phyloP scores from a whole-genome alignment of 345 rosid genomes.

The Angophora floribunda region DNA sequence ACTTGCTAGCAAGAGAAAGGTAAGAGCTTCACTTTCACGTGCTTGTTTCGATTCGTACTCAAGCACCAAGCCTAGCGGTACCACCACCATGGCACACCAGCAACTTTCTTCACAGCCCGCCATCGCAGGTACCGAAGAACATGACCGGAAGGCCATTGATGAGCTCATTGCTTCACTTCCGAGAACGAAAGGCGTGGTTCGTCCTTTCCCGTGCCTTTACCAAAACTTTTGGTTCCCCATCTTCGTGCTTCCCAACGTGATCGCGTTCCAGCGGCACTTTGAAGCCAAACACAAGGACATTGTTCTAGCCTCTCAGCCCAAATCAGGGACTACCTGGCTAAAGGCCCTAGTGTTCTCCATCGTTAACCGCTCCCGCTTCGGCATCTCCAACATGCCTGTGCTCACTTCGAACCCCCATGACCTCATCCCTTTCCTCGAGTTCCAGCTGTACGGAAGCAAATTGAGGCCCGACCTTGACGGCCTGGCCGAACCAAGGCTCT shows the following conservation, averaged over 20 bases:
- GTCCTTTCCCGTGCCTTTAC: background rate
- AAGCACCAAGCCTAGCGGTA: background rate
- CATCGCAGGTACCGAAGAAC: accelerated
- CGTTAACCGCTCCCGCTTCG: background rate
- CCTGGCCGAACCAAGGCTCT: accelerated
- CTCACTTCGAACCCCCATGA: slow-evolving; percentile 12
- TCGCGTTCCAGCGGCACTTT: slow-evolving; percentile 9
- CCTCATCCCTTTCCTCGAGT: slow-evolving; percentile 14
- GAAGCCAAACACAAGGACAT: slow-evolving; percentile 4
- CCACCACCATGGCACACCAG: background rate
- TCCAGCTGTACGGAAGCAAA: background rate
- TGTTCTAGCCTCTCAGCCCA: slow-evolving; percentile 8
- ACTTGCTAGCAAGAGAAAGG: background rate
- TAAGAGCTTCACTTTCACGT: background rate
- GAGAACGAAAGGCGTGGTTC: background rate
- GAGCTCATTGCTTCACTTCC: background rate
- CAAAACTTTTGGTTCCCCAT: background rate
- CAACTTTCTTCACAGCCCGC: background rate
- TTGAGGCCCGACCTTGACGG: background rate
- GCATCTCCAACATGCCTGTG: background rate
- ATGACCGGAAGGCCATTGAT: background rate
- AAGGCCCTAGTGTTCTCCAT: slow-evolving; percentile 11
- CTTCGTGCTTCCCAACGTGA: background rate
- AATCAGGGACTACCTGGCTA: slow-evolving; percentile 29
- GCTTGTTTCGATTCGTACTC: background rate